Base-by-base conservation (phyloP, 2,329 filamentous ascomycete species). In the Fusarium odoratissimum region DNA sequence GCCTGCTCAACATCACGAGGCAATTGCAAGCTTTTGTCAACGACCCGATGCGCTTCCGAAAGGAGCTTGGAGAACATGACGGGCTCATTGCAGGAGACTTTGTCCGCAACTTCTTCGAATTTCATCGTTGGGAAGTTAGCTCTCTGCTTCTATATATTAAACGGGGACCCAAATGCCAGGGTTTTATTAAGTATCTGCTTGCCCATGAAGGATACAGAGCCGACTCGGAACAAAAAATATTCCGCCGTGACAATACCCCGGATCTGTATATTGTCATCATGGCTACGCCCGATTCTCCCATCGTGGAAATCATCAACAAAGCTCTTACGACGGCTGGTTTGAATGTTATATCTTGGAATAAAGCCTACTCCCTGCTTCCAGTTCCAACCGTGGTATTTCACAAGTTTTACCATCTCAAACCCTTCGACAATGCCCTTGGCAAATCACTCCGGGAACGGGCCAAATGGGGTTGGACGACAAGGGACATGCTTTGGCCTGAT, bases 261-360 rank as follows among this genome's bases (percentile, higher is more conserved):
- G 23, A 45, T 7, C 7, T 9, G 21, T 45, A 1, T 21, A 21
- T 45, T 21, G 11, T 14, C 42, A 7, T 45, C 12, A 10, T 28
- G 6, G 42, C 42, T 45, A 45, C 42, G 9, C 12, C 23, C 11
- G 17, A 12, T 13, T 48, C 30, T 8, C 55, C 60, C 3, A 6
- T 51, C 12, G 10, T 52, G 1, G 28, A 31, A 3, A 28, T 64
- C 5, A 46, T 64, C 19, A 30, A 40, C 9, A 17, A 6, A 1
- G 58, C 61, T 8, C 1, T 21, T 3, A 55, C 58, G 4, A 54
- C 46, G 1, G 19, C 23, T 14, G 58, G 23, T 25, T 12, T 64
- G 38, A 30, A 35, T n/a, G 14, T 54, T 14, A 46, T 64, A 5
- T 54, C 58, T 3, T 64, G 61, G 58, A 64, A 64, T 8, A 64